These are phyloP conservation scores for Garcia nutans DNA, from an alignment of 345 rosid species.

Conservation along the genomic window DNA sequence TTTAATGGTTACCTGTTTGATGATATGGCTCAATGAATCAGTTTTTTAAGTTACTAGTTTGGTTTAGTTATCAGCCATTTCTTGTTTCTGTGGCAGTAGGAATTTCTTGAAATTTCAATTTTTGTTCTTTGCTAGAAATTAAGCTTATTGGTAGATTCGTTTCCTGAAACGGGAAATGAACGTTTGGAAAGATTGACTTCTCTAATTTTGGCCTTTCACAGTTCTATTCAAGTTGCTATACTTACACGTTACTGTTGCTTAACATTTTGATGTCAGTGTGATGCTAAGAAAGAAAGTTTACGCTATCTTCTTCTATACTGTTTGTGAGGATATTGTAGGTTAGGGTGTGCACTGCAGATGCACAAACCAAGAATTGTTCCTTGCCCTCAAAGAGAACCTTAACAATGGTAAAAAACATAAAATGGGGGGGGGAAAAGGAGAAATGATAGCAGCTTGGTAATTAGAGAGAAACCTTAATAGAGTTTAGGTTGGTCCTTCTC, in stretches of 20 bases:
- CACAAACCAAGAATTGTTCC: neutral
- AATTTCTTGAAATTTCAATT: neutral
- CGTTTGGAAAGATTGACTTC: neutral
- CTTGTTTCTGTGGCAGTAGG: neutral
- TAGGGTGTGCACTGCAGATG: neutral
- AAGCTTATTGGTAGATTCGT: neutral
- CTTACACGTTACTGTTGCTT: neutral
- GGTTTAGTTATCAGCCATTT: neutral
- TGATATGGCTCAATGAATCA: conserved; percentile 21
- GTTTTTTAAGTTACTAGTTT: neutral
- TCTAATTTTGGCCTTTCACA: neutral
- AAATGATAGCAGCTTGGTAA: no score
- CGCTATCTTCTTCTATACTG: neutral
- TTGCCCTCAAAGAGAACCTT: neutral
- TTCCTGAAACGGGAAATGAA: neutral
- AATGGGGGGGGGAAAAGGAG: no score
- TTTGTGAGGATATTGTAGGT: neutral
- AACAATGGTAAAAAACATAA: no score
- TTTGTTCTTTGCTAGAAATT: neutral
- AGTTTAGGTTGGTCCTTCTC: no score
- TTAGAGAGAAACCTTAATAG: no score
- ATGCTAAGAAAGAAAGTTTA: neutral
- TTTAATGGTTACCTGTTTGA: conserved; percentile 24
- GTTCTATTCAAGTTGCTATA: neutral
- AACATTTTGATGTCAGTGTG: neutral